phyloP scores from a whole-genome alignment of 805 yeast genomes.

The Candida ovalis region DNA sequence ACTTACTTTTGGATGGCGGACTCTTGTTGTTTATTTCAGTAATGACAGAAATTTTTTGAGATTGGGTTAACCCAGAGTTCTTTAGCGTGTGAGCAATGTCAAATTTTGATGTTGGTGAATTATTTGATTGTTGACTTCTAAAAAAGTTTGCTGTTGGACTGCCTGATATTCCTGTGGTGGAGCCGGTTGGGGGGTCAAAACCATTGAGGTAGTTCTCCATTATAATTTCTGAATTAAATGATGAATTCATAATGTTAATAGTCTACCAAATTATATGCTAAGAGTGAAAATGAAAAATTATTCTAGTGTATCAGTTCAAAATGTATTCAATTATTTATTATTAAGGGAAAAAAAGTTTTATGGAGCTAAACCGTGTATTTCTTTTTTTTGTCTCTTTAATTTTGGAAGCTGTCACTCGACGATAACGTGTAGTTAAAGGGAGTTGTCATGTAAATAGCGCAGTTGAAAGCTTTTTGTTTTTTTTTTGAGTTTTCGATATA shows the following conservation, averaged over 20 bases:
- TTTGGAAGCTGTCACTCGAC: background rate
- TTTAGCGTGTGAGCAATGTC: slow-evolving; percentile 18
- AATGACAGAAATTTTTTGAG: slow-evolving; percentile 21
- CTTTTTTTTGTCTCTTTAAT: background rate
- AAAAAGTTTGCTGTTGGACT: background rate
- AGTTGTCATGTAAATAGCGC: background rate
- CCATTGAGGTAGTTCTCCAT: slow-evolving; percentile 4
- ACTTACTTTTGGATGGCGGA: slow-evolving; percentile 25
- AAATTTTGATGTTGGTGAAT: slow-evolving; percentile 3
- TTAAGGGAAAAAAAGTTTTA: background rate
- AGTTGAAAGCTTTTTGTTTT: background rate
- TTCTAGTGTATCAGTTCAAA: background rate
- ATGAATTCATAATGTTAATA: background rate
- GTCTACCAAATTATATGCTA: background rate
- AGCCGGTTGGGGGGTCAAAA: background rate
- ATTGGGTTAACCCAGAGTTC: slow-evolving; percentile 16
- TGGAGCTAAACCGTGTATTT: background rate
- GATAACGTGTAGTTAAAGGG: background rate
- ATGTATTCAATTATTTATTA: background rate
- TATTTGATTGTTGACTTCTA: background rate
- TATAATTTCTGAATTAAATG: slow-evolving; percentile 1
- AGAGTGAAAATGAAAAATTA: background rate
- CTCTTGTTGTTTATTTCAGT: slow-evolving; percentile 20
- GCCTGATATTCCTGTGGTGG: background rate
- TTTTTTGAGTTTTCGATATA: background rate